A percentile compares a stretch with the other conserved stretches of the same genome.
Conservation (phyloP, 257 asterid species). For the Asclepias syriaca region DNA sequence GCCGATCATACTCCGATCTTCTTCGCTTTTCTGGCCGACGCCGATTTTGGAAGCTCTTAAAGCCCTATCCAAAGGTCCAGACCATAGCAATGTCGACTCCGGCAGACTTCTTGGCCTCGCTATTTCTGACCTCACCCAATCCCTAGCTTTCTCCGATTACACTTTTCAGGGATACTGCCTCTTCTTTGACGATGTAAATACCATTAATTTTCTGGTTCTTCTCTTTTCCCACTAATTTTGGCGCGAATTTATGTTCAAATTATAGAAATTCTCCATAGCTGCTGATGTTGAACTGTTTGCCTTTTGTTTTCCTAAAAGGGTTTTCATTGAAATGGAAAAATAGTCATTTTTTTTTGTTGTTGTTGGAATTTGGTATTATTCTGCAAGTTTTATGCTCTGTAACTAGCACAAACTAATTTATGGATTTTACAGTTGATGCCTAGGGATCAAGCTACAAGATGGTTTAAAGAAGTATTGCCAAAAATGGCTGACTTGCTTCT, state of each 20-base stretch:
- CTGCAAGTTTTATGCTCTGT: background rate
- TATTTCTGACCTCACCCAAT: slow-evolving; percentile 54
- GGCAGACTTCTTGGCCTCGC: slow-evolving; percentile 64
- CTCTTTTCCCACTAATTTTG: background rate
- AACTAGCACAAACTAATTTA: background rate
- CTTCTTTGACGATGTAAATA: slow-evolving; percentile 67
- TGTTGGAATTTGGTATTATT: background rate
- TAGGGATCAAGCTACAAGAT: slow-evolving; percentile 45
- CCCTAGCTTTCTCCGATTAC: slow-evolving; percentile 30
- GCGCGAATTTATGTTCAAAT: background rate
- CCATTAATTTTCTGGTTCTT: background rate
- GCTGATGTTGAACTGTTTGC: background rate
- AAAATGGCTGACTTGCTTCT: slow-evolving; percentile 58
- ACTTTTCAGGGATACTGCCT: slow-evolving; percentile 55
- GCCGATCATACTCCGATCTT: slow-evolving; percentile 52
- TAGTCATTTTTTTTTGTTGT: background rate
- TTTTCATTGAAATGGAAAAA: background rate
- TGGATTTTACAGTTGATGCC: slow-evolving; percentile 49
- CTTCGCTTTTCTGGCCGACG: slow-evolving; percentile 67
- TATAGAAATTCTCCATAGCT: background rate
- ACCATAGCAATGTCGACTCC: slow-evolving; percentile 58
- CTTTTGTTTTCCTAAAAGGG: background rate
- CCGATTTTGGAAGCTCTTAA: slow-evolving; percentile 57
- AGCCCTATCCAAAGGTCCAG: slow-evolving; percentile 66
- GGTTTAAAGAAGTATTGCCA: slow-evolving; percentile 70